Evolutionary conservation across 208 protist genomes (phyloP), one percentile per base, ranked within the genome.

Genomic region (Wallacemonas sp.): DNA sequence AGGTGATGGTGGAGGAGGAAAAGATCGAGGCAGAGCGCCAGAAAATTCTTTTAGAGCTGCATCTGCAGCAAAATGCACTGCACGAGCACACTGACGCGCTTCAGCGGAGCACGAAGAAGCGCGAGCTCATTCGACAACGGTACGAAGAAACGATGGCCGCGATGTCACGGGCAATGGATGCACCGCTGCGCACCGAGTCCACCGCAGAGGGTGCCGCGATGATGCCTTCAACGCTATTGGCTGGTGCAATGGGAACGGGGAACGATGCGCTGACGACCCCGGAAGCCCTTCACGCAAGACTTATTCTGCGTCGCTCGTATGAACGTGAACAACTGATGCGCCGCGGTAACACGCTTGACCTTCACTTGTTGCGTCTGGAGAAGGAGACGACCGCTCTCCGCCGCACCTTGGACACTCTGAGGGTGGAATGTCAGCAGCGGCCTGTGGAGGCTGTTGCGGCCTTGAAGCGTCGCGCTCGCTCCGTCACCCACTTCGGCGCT

Each of bases 241-340:
- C 44, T 5, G 51, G 51, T 3, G 51, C 51, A 9, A 6, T 58
- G 31, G 51, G 51, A n/a, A 21, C 28, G 17, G 19, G 42, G n/a
- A 41, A 62, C 1, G 42, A 36, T 21, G 58, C 4, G 36, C 41
- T 45, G 38, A 28, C 53, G 22, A 60, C 70, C 0, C 88, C 85
- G 2, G 88, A 95, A 62, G 69, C 59, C 1, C 39, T 92, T 11
- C 85, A 95, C 64, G 88, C 88, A 3, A 75, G 79, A 36, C 64
- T 84, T 22, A 75, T 95, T 58, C 70, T 95, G 39, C 80, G 77
- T 5, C 69, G 83, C 21, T 86, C 82, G 15, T 75, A 75, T 33
- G 75, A 78, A n/a, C 79, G 85, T 6, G 88, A 95, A 73, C 73
- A 85, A 47, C 75, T 95, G 28, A 78, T 83, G 80, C 66, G 88